A percentile compares a stretch with the other conserved stretches of the same genome.
Evolutionary conservation across 1,284 basidiomycete genomes (phyloP).

Genomic region (Malassezia psittaci): DNA sequence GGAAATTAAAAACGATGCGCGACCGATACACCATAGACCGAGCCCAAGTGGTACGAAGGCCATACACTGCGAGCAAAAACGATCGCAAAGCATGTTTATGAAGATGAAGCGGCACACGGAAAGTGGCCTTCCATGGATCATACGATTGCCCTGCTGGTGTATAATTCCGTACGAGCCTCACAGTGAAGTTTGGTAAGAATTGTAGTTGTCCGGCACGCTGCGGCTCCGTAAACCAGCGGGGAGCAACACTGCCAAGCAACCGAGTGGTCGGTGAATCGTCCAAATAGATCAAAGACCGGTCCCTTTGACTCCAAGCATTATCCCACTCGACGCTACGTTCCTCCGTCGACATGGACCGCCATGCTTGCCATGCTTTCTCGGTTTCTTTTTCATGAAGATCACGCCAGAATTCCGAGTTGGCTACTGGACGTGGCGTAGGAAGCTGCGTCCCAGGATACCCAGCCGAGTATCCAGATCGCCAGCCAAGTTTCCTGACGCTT

Average conservation of each 20-base stretch:
- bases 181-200: slow-evolving; percentile 76
- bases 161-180: slow-evolving; percentile 73
- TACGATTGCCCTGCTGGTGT: slow-evolving; percentile 68
- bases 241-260: slow-evolving; percentile 22
- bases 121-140: slow-evolving; percentile 88
- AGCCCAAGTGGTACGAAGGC: slow-evolving; percentile 69
- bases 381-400: slow-evolving; percentile 23
- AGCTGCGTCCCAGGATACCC: slow-evolving; percentile 26
- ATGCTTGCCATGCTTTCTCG: slow-evolving; percentile 30
- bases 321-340: slow-evolving; percentile 28
- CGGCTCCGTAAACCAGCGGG: slow-evolving; percentile 36
- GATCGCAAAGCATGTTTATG: slow-evolving; percentile 84
- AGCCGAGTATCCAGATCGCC: slow-evolving; percentile 40
- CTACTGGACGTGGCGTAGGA: slow-evolving; percentile 11
- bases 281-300: slow-evolving; percentile 39
- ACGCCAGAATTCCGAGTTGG: slow-evolving; percentile 17
- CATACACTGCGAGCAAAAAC: slow-evolving; percentile 72
- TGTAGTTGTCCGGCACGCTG: slow-evolving; percentile 59
- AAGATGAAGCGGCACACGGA: slow-evolving; percentile 68
- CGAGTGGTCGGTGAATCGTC: slow-evolving; percentile 33
- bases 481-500: slow-evolving; percentile 35
- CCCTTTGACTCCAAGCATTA: slow-evolving; percentile 35
- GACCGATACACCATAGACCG: slow-evolving; percentile 71
- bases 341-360: slow-evolving; percentile 23
- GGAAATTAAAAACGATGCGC: slow-evolving; percentile 21